Conservation (phyloP, 148 eudicot genomes). For the Rhododendron kiyosumense region DNA sequence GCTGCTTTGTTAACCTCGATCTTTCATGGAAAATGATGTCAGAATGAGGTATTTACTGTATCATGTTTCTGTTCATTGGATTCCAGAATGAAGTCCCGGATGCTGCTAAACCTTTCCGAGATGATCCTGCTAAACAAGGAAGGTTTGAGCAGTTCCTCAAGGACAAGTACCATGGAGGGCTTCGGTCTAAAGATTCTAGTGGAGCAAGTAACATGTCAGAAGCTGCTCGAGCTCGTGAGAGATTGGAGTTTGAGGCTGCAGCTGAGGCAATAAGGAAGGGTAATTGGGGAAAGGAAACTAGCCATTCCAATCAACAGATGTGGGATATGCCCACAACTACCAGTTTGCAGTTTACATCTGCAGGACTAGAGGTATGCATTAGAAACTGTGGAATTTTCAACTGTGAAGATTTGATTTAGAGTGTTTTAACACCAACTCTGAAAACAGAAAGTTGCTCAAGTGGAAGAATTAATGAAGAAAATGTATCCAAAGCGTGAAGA, state of each 20-base stretch:
- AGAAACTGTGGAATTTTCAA: slow-evolving; percentile 3
- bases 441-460: slow-evolving; percentile 37
- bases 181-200: slow-evolving; percentile 68
- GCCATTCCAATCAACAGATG: slow-evolving; percentile 41
- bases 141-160: slow-evolving; percentile 88
- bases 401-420: neutral
- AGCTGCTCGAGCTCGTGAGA: slow-evolving; percentile 92
- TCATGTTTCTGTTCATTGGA: neutral
- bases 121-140: slow-evolving; percentile 86
- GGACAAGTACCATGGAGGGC: slow-evolving; percentile 90
- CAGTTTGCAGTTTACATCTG: slow-evolving; percentile 72
- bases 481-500: slow-evolving; percentile 75
- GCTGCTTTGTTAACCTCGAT: neutral
- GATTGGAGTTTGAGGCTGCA: slow-evolving; percentile 90
- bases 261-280: slow-evolving; percentile 67
- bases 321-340: slow-evolving; percentile 38
- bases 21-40: neutral
- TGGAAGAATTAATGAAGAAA: slow-evolving; percentile 43
- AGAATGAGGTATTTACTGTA: neutral
- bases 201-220: slow-evolving; percentile 80
- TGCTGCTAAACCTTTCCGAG: slow-evolving; percentile 59
- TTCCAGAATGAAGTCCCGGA: slow-evolving; percentile 49
- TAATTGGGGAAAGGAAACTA: slow-evolving; percentile 42
- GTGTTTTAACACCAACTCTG: slow-evolving; percentile 1
- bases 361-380: slow-evolving; percentile 58